Percentiles rank a stretch among this genome's conserved stretches.
Evolutionary conservation across 2,329 filamentous ascomycete genomes (phyloP).

Genomic region (Ciborinia camelliae): DNA sequence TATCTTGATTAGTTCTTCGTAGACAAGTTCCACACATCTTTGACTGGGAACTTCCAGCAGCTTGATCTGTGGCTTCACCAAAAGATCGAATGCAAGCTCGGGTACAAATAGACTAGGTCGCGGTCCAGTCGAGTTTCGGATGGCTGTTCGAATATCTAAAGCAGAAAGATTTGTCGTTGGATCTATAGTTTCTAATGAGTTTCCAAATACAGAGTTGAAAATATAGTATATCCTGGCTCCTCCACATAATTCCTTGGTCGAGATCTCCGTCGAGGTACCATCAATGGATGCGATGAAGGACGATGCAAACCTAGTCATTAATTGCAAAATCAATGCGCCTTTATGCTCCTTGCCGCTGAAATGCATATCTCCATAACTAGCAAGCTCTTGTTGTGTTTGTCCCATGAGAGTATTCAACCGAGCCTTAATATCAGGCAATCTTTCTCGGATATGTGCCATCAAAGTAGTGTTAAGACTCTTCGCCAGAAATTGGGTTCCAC

Average conservation of each 20-base stretch:
- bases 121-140: conserved; percentile 95
- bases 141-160: conserved; percentile 92
- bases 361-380: conserved; percentile 95
- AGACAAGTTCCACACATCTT: conserved; percentile 94
- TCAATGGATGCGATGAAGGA: conserved; percentile 99
- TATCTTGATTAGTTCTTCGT: conserved; percentile 98
- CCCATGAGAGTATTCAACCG: conserved; percentile 97
- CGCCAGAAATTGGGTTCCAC: conserved; percentile 89
- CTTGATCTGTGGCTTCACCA: conserved; percentile 98
- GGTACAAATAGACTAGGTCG: conserved; percentile 95
- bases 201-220: conserved; percentile 64
- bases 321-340: conserved; percentile 88
- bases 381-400: conserved; percentile 97
- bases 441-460: conserved; percentile 94
- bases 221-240: conserved; percentile 39
- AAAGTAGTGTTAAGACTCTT: conserved; percentile 93
- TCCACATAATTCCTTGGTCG: conserved; percentile 67
- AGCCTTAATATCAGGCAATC: conserved; percentile 96
- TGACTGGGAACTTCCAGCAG: conserved; percentile 91
- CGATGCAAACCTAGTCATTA: conserved; percentile 97
- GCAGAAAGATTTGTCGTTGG: conserved; percentile 93
- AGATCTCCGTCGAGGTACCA: conserved; percentile 97
- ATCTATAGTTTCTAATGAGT: conserved; percentile 92
- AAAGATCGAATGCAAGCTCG: conserved; percentile 92
- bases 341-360: conserved; percentile 97